Evolutionary conservation across 768 basidiomycete species (phyloP).

Genomic region (Leccinum longicurvipes): DNA sequence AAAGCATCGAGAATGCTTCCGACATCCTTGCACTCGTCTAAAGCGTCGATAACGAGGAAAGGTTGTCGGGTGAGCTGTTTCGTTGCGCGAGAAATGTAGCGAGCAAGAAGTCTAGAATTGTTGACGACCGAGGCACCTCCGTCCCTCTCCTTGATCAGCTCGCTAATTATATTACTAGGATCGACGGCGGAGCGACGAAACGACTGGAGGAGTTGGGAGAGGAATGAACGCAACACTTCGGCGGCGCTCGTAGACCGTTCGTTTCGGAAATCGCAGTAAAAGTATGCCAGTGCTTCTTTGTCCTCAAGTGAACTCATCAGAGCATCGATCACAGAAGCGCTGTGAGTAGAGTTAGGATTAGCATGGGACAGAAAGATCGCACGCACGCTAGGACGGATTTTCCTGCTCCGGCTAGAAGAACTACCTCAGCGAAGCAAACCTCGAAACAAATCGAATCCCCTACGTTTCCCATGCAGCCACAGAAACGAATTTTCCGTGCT

Average conservation of each 20-base stretch:
- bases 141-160: not conserved
- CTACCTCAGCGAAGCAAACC: not conserved
- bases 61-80: not conserved
- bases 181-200: not conserved
- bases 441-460: not conserved
- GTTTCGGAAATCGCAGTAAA: conserved; percentile 22
- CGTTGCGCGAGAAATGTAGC: conserved; percentile 1
- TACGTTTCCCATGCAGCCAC: conserved; percentile 19
- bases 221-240: conserved; percentile 15
- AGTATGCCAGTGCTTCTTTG: conserved; percentile 5
- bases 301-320: not conserved
- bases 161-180: not conserved
- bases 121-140: not conserved
- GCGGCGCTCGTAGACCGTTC: conserved; percentile 3
- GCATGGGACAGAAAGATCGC: accelerated
- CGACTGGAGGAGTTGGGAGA: conserved; percentile 13
- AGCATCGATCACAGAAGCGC: conserved; percentile 13
- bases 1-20: not conserved
- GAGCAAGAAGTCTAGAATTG: not conserved
- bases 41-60: conserved; percentile 10
- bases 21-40: not conserved
- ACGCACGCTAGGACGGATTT: conserved; percentile 17
- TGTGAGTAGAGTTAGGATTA: not conserved
- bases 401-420: conserved; percentile 10
- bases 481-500: not conserved